Evolutionary conservation across 208 protist genomes (phyloP).

Genomic region (Wallacemonas sp.): DNA sequence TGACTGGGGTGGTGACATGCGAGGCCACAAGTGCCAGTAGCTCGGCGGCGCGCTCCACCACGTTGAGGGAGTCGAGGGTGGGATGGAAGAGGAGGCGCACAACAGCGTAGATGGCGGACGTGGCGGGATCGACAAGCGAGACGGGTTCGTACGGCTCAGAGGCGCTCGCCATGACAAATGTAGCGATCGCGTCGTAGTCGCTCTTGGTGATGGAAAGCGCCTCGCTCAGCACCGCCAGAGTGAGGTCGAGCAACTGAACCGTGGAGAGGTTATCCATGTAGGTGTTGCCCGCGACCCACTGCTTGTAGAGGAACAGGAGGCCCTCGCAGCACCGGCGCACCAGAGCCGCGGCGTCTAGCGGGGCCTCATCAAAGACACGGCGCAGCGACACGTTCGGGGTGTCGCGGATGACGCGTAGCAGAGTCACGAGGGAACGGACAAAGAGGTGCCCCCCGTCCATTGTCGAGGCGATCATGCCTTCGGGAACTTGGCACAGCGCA

Average conservation of each 20-base stretch:
- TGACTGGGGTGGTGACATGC: background rate
- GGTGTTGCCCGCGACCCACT: conserved; percentile 4
- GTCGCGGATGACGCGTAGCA: background rate
- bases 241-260: background rate
- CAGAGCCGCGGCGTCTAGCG: background rate
- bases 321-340: conserved; percentile 15
- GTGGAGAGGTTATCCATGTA: conserved; percentile 7
- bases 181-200: background rate
- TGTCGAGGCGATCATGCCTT: conserved; percentile 1
- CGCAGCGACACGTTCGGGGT: conserved; percentile 6
- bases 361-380: conserved; percentile 12
- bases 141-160: conserved; percentile 4
- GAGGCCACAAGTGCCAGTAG: background rate
- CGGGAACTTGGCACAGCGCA: background rate
- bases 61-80: background rate
- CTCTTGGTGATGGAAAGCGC: conserved; percentile 2
- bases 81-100: background rate
- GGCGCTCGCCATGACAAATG: conserved; percentile 1
- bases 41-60: conserved; percentile 10
- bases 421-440: background rate
- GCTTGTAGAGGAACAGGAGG: conserved; percentile 10
- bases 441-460: conserved; percentile 10
- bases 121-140: background rate
- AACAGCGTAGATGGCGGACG: conserved; percentile 4
- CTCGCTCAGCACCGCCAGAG: background rate